Evolutionary conservation across 129 eudicot genomes (phyloP).

Genomic region (Chrysanthemum seticuspe): DNA sequence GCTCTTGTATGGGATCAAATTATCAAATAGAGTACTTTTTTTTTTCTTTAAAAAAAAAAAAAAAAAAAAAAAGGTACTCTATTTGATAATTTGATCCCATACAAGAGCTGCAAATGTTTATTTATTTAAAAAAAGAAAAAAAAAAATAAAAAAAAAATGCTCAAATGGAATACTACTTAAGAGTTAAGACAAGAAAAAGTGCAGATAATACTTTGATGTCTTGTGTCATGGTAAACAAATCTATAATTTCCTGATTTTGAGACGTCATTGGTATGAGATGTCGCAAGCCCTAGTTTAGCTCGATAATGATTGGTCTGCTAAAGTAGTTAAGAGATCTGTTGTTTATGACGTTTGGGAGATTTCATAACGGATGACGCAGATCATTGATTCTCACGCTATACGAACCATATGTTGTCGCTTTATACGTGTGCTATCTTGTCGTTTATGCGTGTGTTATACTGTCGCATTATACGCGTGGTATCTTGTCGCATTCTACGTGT

Average conservation of each 20-base stretch:
- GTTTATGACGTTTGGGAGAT: constrained; percentile 8
- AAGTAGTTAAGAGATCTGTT: background rate
- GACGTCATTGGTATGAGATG: constrained; percentile 13
- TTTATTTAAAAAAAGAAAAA: too few species aligned
- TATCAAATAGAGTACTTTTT: too few species aligned
- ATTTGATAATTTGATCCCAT: too few species aligned
- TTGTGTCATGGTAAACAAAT: constrained; percentile 14
- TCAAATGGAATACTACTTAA: constrained; percentile 13
- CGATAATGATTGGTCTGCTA: constrained; percentile 18
- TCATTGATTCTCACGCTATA: background rate
- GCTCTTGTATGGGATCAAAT: background rate
- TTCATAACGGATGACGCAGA: constrained; percentile 5
- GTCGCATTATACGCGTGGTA: background rate
- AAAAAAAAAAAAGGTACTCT: too few species aligned
- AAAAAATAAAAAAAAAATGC: too few species aligned
- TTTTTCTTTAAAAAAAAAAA: too few species aligned
- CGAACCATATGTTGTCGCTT: background rate
- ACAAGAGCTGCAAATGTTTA: too few species aligned
- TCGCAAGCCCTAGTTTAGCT: constrained; percentile 19
- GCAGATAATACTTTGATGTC: constrained; percentile 14
- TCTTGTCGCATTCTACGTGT: background rate
- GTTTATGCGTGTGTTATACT: background rate
- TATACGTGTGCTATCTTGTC: constrained; percentile 5
- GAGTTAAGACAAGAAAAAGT: constrained; percentile 8
- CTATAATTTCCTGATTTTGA: background rate